Base-by-base conservation (phyloP, 805 yeast species). In the Teunomyces kruisii region DNA sequence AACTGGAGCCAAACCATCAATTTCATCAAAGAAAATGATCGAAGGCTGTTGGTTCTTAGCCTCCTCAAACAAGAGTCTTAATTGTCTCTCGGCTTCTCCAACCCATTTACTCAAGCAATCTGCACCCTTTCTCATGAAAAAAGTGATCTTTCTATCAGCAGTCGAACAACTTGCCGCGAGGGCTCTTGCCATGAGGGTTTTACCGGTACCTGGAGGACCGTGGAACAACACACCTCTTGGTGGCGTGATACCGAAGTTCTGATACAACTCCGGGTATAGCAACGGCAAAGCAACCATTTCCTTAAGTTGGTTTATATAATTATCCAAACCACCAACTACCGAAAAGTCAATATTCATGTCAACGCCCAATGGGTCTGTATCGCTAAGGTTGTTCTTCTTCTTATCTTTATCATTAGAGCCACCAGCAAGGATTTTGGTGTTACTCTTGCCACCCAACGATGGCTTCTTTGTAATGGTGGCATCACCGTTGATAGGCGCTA, bases 131-230 rank as follows among this genome's bases (percentile, higher is more conserved):
- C 99, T 74, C 99, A 94, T 94, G 67, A 90, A 94, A 59, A 94
- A 94, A 0, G 99, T 90, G 46, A 94, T 90, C 54, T 94, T 92
- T 49, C 85, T 75, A 10, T 84, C 83, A 13, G 87, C 83, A 0
- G 95, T 81, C 0, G 96, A 87, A 56, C 96, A 90, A 52, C 96
- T 87, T 0, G 98, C 94, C 1, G 99, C 99, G 42, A 94, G 71
- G 0, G 99, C 99, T 48, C 99, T 72, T 0, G 99, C 99, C 96
- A 94, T 89, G 42, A 94, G 76, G 0, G 99, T 94, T 62, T 94
- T 94, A 76, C 99, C 99, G 0, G 99, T 94, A 52, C 99, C 99
- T 2, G 99, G 99, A 4, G 99, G 99, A 39, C 99, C 99, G 65
- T 94, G 99, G 68, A 94, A 94, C 44, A 94, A 67, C 1, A 94